Evolutionary conservation across 164 flowering plant genomes (phyloP).

Genomic region (Echeveria elegans): DNA sequence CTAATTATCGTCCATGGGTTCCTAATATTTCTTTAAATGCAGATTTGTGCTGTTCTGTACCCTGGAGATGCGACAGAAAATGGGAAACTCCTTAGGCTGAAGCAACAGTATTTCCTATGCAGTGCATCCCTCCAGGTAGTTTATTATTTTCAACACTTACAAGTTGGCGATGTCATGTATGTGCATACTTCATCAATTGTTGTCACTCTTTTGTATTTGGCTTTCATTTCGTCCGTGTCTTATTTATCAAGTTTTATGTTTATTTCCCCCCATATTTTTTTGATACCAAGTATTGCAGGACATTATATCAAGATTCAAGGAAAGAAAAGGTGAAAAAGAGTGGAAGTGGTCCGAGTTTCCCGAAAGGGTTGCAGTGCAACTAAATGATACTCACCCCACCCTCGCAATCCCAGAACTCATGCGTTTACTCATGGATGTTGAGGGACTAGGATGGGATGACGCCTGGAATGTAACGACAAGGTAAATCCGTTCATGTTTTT

Average conservation of each 20-base stretch:
- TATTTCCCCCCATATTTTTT: neutral
- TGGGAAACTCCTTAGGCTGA: constrained; percentile 82
- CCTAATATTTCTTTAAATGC: constrained; percentile 13
- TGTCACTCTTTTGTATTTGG: neutral
- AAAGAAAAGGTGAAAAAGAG: constrained; percentile 41
- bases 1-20: neutral
- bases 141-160: neutral
- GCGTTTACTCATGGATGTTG: constrained; percentile 88
- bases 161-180: neutral
- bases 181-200: neutral
- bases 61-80: constrained; percentile 93
- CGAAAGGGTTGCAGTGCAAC: constrained; percentile 83
- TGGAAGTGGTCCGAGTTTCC: constrained; percentile 82
- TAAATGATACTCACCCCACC: constrained; percentile 98
- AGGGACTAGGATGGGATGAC: constrained; percentile 98
- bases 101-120: constrained; percentile 93
- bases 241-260: neutral
- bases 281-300: constrained; percentile 42
- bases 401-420: constrained; percentile 95
- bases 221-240: constrained; percentile 1
- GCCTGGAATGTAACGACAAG: constrained; percentile 89
- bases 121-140: constrained; percentile 95
- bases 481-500: constrained; percentile 19
- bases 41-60: constrained; percentile 95
- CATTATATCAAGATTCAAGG: constrained; percentile 82